phyloP scores from a whole-genome alignment of 805 yeast genomes.

The Kluyveromyces aestuarii region DNA sequence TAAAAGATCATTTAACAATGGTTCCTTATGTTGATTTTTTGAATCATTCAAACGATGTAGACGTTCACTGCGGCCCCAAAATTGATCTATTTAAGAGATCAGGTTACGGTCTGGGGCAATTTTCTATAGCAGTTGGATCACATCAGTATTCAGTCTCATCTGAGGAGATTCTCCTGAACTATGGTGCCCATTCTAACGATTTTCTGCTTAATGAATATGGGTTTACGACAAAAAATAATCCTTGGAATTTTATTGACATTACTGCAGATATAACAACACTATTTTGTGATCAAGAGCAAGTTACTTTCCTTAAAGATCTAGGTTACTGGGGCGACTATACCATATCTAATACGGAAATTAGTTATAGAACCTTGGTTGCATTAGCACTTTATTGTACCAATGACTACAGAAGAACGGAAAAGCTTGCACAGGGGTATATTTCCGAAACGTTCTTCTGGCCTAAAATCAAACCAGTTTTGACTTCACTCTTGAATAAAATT shows the following conservation, averaged over 20 bases:
- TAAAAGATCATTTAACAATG: conserved; percentile 68
- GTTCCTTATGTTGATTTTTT: conserved; percentile 88
- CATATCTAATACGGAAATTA: conserved; percentile 39
- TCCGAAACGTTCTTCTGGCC: conserved; percentile 22
- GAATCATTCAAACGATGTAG: conserved; percentile 48
- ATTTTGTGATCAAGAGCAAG: conserved; percentile 27
- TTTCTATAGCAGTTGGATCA: conserved; percentile 22
- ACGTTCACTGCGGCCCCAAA: conserved; percentile 46
- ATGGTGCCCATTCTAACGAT: conserved; percentile 85
- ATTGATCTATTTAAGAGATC: conserved; percentile 40
- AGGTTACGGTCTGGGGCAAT: conserved; percentile 25
- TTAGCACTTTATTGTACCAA: conserved; percentile 39
- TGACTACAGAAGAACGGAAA: conserved; percentile 18
- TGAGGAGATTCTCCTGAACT: conserved; percentile 63
- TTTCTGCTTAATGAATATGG: conserved; percentile 84
- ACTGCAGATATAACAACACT: conserved; percentile 33
- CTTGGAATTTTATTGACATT: conserved; percentile 66
- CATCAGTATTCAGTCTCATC: conserved; percentile 12
- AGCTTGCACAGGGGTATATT: conserved; percentile 20
- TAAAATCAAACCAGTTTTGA: conserved; percentile 4
- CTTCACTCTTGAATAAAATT: conserved; percentile 1
- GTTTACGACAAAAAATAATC: conserved; percentile 48
- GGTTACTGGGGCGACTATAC: conserved; percentile 75
- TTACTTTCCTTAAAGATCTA: conserved; percentile 39
- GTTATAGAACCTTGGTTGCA: conserved; percentile 72